Evolutionary conservation across 768 basidiomycete genomes (phyloP).

Genomic region (Agaricus blazei): DNA sequence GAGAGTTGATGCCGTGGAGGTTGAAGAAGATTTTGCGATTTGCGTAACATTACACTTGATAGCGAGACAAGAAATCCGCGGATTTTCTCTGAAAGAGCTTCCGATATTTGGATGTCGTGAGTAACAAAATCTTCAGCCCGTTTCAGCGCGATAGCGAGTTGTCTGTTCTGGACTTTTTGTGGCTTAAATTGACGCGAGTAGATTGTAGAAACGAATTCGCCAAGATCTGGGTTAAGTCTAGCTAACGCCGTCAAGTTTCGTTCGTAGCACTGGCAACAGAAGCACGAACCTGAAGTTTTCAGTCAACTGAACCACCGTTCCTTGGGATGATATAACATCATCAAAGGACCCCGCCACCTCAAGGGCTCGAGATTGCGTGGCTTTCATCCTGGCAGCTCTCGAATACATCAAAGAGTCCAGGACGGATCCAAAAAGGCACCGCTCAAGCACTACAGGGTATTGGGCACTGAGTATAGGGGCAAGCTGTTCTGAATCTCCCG

Average conservation of each 20-base stretch:
- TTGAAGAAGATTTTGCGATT: conserved; percentile 29
- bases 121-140: conserved; percentile 19
- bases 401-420: conserved; percentile 41
- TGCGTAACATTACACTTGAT: conserved; percentile 39
- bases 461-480: conserved; percentile 44
- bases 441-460: conserved; percentile 35
- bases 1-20: conserved; percentile 14
- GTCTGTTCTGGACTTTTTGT: conserved; percentile 38
- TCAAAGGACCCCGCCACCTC: conserved; percentile 13
- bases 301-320: conserved; percentile 41
- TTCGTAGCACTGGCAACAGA: neutral
- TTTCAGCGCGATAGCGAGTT: conserved; percentile 30
- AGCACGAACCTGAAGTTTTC: conserved; percentile 44
- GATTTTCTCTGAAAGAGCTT: conserved; percentile 20
- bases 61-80: conserved; percentile 35
- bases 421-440: conserved; percentile 41
- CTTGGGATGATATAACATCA: conserved; percentile 22
- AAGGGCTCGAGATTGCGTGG: conserved; percentile 7
- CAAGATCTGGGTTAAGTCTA: conserved; percentile 47
- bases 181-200: conserved; percentile 44
- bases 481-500: conserved; percentile 48
- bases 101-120: conserved; percentile 17
- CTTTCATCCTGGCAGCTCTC: conserved; percentile 1
- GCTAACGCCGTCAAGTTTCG: neutral
- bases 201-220: conserved; percentile 49